Percentiles rank a stretch among this genome's conserved stretches.
Evolutionary conservation across 1,284 basidiomycete species (phyloP).

Genomic region (Microbotryomycetes sp.): DNA sequence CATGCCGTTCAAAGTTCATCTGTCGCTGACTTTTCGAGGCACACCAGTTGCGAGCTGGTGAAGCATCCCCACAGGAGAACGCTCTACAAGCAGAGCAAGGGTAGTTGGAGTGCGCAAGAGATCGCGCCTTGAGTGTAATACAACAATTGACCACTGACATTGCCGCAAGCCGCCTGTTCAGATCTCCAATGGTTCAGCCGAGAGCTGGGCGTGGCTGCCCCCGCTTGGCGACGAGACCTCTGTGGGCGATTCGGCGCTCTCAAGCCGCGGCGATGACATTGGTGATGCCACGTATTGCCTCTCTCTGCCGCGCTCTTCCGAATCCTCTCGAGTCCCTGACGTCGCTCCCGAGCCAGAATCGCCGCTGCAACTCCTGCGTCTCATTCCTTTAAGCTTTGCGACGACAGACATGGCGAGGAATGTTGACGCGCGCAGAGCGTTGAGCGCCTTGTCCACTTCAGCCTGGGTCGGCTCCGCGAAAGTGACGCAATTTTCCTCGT

Average conservation of each 20-base stretch:
- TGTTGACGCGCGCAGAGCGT: constrained; percentile 34
- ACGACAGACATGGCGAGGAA: constrained; percentile 4
- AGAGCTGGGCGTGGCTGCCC: too few relatives aligned
- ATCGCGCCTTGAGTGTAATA: constrained; percentile 37
- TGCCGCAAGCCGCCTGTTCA: too few relatives aligned
- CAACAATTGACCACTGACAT: too few relatives aligned
- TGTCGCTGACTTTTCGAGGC: too few relatives aligned
- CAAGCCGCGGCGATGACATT: not conserved
- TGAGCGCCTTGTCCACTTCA: constrained; percentile 44
- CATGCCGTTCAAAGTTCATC: too few relatives aligned
- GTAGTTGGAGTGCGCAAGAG: constrained; percentile 36
- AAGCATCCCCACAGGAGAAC: constrained; percentile 37
- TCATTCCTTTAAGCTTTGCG: constrained; percentile 23
- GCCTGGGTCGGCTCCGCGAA: constrained; percentile 46
- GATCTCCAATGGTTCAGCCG: too few relatives aligned
- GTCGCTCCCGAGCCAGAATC: not conserved
- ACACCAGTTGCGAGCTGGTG: constrained; percentile 37
- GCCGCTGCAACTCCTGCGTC: not conserved
- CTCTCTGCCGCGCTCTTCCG: not conserved
- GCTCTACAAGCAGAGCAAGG: constrained; percentile 34
- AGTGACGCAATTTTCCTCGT: constrained; percentile 44
- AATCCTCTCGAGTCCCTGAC: too few relatives aligned
- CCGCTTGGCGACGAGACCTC: too few relatives aligned
- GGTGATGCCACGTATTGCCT: not conserved
- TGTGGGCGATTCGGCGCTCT: not conserved